Conservation (phyloP, 805 yeast species). For the Candida ovalis region DNA sequence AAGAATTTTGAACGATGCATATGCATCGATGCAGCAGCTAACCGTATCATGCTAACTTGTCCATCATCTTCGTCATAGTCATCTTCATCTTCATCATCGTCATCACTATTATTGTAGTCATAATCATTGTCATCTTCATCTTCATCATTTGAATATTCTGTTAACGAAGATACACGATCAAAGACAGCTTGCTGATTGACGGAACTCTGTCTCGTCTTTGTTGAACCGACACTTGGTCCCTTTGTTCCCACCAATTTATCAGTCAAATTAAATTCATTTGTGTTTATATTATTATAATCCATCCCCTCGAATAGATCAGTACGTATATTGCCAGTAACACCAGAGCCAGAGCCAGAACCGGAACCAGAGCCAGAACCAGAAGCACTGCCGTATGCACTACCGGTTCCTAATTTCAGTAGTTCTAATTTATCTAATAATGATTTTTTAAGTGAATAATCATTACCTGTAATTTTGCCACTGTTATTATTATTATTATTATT, state of each 20-base stretch:
- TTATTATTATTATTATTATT: neutral
- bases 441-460: constrained; percentile 7
- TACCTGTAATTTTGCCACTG: neutral
- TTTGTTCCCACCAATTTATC: too few species aligned
- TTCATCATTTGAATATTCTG: neutral
- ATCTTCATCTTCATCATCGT: neutral
- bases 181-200: neutral
- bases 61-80: neutral
- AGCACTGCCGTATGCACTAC: neutral
- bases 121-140: neutral
- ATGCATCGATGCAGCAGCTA: constrained; percentile 23
- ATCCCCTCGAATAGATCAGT: too few species aligned
- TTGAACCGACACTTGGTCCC: too few species aligned
- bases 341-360: neutral
- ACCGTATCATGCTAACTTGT: constrained; percentile 16
- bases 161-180: neutral
- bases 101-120: neutral
- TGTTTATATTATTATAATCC: too few species aligned
- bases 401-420: constrained; percentile 11
- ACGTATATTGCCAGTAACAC: too few species aligned
- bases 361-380: neutral
- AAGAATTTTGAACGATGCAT: constrained; percentile 21
- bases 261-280: too few species aligned
- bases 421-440: constrained; percentile 13
- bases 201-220: neutral